phyloP scores from a whole-genome alignment of 2,329 filamentous ascomycete species.

The Calonectria multiphialidica region DNA sequence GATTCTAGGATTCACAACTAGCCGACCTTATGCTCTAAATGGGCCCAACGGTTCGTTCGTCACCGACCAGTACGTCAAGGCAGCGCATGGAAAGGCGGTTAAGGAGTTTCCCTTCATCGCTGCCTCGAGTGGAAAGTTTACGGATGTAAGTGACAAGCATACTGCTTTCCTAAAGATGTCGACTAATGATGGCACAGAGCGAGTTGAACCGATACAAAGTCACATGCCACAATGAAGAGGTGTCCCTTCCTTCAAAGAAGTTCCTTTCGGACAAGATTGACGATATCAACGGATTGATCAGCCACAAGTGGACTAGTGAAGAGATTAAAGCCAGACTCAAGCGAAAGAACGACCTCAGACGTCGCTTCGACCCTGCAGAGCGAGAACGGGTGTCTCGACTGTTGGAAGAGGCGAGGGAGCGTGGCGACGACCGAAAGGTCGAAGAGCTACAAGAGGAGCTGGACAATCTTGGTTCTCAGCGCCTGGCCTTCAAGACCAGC shows the following conservation, averaged over 20 bases:
- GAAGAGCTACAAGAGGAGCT: slow-evolving; percentile 70
- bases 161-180: neutral
- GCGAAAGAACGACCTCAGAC: slow-evolving; percentile 75
- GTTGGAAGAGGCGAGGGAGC: slow-evolving; percentile 74
- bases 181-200: slow-evolving; percentile 58
- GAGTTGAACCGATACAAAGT: slow-evolving; percentile 88
- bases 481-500: slow-evolving; percentile 79
- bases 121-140: slow-evolving; percentile 87
- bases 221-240: slow-evolving; percentile 77
- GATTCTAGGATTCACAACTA: slow-evolving; percentile 76
- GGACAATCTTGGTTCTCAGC: slow-evolving; percentile 74
- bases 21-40: slow-evolving; percentile 86
- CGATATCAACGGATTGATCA: slow-evolving; percentile 84
- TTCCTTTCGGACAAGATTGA: slow-evolving; percentile 78
- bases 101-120: slow-evolving; percentile 91
- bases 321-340: slow-evolving; percentile 86
- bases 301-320: slow-evolving; percentile 83
- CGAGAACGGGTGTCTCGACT: slow-evolving; percentile 75
- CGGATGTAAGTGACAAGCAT: slow-evolving; percentile 71
- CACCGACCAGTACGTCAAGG: slow-evolving; percentile 86
- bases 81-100: slow-evolving; percentile 85
- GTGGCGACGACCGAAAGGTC: slow-evolving; percentile 70
- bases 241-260: slow-evolving; percentile 80
- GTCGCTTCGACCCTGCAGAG: slow-evolving; percentile 74
- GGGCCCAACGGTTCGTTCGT: slow-evolving; percentile 82